Percentiles rank a stretch among this genome's conserved stretches.
Conservation (phyloP, 495 filamentous ascomycete species). For the Darksidea phi region DNA sequence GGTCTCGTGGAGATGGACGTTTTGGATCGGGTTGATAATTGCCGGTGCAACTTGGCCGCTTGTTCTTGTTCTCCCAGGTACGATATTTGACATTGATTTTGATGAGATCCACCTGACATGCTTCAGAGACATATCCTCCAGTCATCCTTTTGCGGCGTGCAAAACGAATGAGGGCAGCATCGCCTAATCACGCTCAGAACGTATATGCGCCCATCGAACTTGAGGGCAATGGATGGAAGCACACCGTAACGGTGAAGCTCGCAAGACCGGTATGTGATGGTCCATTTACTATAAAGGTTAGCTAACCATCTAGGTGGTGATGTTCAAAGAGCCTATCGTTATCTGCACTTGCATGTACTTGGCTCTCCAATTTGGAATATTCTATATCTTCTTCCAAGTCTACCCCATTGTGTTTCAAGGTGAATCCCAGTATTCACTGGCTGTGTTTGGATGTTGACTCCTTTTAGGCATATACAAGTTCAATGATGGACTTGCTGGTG, state of each 20-base stretch:
- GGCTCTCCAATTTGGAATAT: neutral
- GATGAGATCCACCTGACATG: neutral
- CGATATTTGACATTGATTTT: neutral
- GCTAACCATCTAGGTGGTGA: neutral
- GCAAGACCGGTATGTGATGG: neutral
- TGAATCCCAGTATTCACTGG: neutral
- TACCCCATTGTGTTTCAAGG: slow-evolving; percentile 1
- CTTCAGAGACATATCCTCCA: neutral
- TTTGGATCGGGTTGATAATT: neutral
- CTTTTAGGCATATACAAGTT: too few relatives aligned
- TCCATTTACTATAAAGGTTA: neutral
- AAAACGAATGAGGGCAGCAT: neutral
- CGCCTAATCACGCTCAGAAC: neutral
- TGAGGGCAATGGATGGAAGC: neutral
- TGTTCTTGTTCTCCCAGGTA: neutral
- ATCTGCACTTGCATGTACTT: neutral
- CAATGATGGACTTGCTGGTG: too few relatives aligned
- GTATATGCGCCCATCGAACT: neutral
- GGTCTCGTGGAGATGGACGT: neutral
- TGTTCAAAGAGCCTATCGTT: neutral
- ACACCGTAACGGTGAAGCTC: slow-evolving; percentile 1
- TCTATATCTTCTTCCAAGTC: neutral
- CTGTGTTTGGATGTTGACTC: too few relatives aligned
- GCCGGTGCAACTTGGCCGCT: slow-evolving; percentile 1
- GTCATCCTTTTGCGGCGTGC: neutral